Conservation (phyloP, 305 asterid genomes). For the Fraxinus platypoda region DNA sequence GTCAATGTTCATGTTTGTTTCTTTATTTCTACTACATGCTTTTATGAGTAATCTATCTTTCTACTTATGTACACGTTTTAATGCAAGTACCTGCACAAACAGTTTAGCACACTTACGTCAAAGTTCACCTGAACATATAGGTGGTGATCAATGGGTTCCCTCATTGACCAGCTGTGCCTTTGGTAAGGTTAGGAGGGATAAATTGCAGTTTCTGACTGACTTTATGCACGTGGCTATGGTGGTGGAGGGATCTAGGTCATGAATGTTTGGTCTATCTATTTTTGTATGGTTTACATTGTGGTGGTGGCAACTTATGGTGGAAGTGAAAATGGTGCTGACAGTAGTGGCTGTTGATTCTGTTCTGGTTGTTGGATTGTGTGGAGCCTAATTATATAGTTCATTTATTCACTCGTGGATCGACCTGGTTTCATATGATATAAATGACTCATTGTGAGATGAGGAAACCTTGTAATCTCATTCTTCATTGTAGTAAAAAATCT, state of each 20-base stretch:
- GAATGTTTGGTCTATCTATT: not conserved
- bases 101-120: not conserved
- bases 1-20: not conserved
- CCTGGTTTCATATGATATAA: not conserved
- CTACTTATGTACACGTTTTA: not conserved
- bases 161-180: not conserved
- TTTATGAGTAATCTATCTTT: not conserved
- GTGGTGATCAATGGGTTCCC: not conserved
- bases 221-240: not conserved
- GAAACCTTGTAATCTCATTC: not conserved
- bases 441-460: not conserved
- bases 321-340: not conserved
- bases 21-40: not conserved
- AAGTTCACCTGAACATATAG: not conserved
- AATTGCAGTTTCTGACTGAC: not conserved
- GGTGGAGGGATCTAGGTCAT: not conserved
- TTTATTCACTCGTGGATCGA: not conserved
- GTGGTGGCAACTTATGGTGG: not conserved
- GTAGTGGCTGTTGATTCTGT: not conserved
- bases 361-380: not conserved
- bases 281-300: not conserved
- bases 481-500: not conserved
- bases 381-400: not conserved
- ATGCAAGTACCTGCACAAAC: not conserved
- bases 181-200: not conserved